phyloP scores from a whole-genome alignment of 2,329 filamentous ascomycete species.

The Trichoderma atroviride region DNA sequence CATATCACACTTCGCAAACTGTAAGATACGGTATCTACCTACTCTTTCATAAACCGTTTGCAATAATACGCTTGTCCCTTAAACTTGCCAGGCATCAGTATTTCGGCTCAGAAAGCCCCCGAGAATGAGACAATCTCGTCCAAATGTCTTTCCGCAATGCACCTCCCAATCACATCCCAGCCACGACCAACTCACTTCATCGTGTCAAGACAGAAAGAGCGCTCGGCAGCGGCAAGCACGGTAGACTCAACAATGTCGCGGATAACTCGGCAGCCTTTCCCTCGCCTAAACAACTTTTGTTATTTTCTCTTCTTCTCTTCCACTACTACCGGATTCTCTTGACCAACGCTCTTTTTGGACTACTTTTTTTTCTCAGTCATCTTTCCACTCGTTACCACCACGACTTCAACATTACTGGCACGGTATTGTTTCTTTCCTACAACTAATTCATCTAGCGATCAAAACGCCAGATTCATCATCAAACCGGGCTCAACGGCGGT shows the following conservation, averaged over 20 bases:
- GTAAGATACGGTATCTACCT: background rate
- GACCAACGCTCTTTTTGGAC: slow-evolving; percentile 6
- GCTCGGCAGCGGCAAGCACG: slow-evolving; percentile 1
- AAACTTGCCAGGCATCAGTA: background rate
- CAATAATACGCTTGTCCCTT: background rate
- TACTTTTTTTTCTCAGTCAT: background rate
- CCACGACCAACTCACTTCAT: background rate
- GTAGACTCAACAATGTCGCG: background rate
- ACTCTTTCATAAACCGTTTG: background rate
- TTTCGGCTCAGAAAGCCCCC: background rate
- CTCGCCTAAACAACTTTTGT: background rate
- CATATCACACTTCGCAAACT: background rate
- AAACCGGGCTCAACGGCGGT: background rate
- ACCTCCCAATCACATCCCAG: background rate
- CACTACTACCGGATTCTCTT: background rate
- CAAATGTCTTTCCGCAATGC: background rate
- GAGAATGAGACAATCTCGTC: background rate
- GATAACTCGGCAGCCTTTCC: background rate
- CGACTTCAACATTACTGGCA: background rate
- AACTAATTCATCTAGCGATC: background rate
- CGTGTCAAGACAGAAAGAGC: background rate
- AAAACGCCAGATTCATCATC: background rate
- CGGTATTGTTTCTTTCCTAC: background rate
- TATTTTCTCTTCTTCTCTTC: background rate
- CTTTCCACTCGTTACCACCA: background rate